phyloP scores from a whole-genome alignment of 441 rosid genomes.

The Corymbia citriodora region DNA sequence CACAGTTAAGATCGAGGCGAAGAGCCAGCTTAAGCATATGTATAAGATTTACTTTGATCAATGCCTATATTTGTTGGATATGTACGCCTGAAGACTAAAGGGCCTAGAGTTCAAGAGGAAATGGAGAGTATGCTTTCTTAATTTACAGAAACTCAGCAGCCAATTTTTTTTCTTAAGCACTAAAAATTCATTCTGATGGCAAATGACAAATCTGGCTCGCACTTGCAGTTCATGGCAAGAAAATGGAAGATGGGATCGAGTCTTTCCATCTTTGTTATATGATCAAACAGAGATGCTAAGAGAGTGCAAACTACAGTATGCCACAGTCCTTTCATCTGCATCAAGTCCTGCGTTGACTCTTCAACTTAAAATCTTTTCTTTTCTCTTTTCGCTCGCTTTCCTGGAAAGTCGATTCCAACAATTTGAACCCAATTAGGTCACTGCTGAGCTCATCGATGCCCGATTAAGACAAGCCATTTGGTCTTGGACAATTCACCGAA shows the following conservation, averaged over 20 bases:
- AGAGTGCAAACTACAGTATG: not conserved
- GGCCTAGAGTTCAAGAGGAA: not conserved
- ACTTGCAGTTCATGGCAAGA: not conserved
- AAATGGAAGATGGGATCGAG: not conserved
- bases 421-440: not conserved
- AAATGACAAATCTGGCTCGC: not conserved
- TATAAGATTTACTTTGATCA: not conserved
- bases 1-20: not conserved
- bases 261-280: not conserved
- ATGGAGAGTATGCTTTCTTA: not conserved
- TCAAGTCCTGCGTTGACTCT: not conserved
- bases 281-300: not conserved
- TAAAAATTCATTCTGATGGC: not conserved
- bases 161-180: not conserved
- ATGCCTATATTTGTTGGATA: not conserved
- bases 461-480: not conserved
- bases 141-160: not conserved
- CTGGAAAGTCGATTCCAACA: not conserved
- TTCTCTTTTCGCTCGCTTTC: not conserved
- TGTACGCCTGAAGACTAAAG: not conserved
- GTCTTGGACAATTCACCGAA: not conserved
- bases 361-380: no score
- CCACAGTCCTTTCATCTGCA: not conserved
- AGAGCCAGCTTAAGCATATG: not conserved
- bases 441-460: not conserved